Evolutionary conservation across 495 filamentous ascomycete genomes (phyloP), one percentile per base, ranked within the genome.

Genomic region (Clohesyomyces aquaticus): DNA sequence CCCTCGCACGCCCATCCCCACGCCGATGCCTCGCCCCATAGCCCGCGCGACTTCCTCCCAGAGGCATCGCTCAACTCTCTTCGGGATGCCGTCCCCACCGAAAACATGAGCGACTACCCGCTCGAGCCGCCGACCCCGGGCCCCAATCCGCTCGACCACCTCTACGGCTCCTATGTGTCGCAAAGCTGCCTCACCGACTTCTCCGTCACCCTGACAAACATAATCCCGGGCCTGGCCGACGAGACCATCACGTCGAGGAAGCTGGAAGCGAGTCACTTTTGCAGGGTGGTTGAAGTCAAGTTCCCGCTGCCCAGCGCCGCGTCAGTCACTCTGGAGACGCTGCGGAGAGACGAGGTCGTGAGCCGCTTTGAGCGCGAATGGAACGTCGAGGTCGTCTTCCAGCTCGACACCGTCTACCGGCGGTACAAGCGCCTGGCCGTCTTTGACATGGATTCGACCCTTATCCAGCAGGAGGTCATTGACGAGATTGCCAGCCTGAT

Each of bases 391-490:
- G 85, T 91, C 10, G 84, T 88, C 10, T 77, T 95, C 52, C 87
- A 91, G 72, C 67, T 70, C 47, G 88, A 92, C 63, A 83, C 79
- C 28, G 79, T 90, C n/a, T 91, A 86, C 78, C 83, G 88, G 43
- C 81, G 85, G 22, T 82, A 92, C 72, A 89, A 91, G 71, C 86
- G 90, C 1, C 78, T 98, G 4, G 92, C 90, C 1, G 86, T 96
- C 25, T 98, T 98, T 68, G 94, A 98, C 72, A 98, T 98, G 94
- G 94, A 98, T 75, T 91, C 88, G 62, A 98, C 94, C 0, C 81
- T 98, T 58, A 97, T 98, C 67, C 85, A 93, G 59, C 91, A 98
- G 72, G 94, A 98, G 78, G 91, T 96, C 22, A 96, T 98, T 70
- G 94, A 98, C 69, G 86, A 97, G 70, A 87, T 98, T 56, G 94